phyloP scores from a whole-genome alignment of 129 eudicot species.

The Escallonia herrerae region DNA sequence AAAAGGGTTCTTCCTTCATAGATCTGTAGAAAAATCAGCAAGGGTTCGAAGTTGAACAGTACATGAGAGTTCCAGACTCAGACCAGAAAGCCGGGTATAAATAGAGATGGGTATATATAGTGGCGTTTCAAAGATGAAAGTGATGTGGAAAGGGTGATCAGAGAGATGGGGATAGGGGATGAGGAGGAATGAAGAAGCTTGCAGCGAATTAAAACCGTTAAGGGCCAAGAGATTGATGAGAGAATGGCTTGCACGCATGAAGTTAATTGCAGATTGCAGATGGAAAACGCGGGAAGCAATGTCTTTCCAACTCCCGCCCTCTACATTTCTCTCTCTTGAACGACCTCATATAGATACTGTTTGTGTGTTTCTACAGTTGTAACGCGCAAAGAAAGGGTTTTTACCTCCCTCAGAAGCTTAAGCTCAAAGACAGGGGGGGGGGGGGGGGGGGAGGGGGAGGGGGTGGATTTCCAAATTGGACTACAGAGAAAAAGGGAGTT shows the following conservation, averaged over 20 bases:
- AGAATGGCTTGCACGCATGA: constrained; percentile 64
- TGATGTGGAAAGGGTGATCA: not conserved
- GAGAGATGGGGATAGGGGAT: constrained; percentile 19
- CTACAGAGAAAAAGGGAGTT: not conserved
- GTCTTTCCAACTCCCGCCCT: constrained; percentile 3
- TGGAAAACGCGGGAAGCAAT: constrained; percentile 66
- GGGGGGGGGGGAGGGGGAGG: too few species aligned
- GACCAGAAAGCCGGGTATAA: not conserved
- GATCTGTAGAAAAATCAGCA: not conserved
- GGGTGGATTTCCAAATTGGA: too few species aligned
- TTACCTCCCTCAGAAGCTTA: constrained; percentile 21
- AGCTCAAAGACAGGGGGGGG: constrained; percentile 24
- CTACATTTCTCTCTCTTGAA: constrained; percentile 2
- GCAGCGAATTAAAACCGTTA: constrained; percentile 33
- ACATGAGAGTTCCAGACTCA: not conserved
- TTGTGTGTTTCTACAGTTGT: constrained; percentile 5
- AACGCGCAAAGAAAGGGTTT: constrained; percentile 24
- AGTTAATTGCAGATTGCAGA: constrained; percentile 20
- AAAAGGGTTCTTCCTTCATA: not conserved
- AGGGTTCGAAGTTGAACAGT: not conserved
- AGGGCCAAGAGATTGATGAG: constrained; percentile 13
- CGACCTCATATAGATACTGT: not conserved
- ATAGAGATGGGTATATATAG: not conserved
- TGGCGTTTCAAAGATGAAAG: not conserved
- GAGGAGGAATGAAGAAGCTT: constrained; percentile 34